Conservation (phyloP, 1,284 basidiomycete genomes). For the Calocybe gambosa region DNA sequence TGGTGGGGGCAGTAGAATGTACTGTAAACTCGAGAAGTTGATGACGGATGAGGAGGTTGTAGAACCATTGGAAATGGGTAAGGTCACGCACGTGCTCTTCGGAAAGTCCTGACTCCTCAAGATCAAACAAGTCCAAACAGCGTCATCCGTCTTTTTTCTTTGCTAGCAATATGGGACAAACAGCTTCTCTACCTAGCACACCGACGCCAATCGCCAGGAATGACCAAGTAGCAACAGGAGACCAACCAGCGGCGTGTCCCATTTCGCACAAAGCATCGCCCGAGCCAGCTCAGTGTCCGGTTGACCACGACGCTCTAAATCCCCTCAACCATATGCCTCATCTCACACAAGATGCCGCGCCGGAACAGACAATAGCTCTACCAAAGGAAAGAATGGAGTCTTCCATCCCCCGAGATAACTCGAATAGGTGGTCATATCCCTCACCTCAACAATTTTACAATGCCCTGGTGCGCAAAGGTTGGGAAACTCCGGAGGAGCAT, state of each 20-base stretch:
- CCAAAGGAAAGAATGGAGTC: conserved; percentile 76
- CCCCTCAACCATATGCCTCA: conserved; percentile 89
- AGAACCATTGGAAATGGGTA: no score
- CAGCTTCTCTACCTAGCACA: conserved; percentile 17
- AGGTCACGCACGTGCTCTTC: conserved; percentile 4
- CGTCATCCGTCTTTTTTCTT: neutral
- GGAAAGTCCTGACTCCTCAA: neutral
- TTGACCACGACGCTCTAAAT: conserved; percentile 50
- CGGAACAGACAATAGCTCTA: conserved; percentile 54
- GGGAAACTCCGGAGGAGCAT: conserved; percentile 96
- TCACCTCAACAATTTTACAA: conserved; percentile 99
- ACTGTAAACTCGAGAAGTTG: no score
- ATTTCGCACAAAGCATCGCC: conserved; percentile 25
- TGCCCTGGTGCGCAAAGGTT: conserved; percentile 93
- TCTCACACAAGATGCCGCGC: conserved; percentile 65
- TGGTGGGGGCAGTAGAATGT: no score
- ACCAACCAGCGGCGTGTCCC: conserved; percentile 23
- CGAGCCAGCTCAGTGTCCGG: conserved; percentile 27
- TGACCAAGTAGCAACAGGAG: conserved; percentile 15
- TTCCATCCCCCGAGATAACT: conserved; percentile 75
- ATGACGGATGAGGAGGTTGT: no score
- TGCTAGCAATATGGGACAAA: conserved; percentile 26
- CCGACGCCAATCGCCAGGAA: conserved; percentile 9
- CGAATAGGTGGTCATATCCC: conserved; percentile 88
- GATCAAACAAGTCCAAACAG: conserved; percentile 14